Evolutionary conservation across 441 rosid species (phyloP), one percentile per base, ranked within the genome.

Genomic region (Euphorbia neoarborescens): DNA sequence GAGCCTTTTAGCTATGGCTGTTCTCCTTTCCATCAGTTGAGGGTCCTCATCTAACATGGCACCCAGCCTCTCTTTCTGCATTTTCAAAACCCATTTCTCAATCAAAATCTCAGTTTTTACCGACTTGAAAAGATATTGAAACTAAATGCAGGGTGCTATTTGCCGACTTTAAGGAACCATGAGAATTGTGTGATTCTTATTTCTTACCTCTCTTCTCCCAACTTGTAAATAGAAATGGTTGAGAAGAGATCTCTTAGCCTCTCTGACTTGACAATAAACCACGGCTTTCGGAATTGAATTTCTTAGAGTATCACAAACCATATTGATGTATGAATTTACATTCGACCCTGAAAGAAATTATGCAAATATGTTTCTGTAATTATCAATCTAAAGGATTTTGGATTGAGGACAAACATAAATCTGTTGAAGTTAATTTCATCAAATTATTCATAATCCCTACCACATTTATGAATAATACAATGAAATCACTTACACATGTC

Each of bases 31-130:
- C 99, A 94, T 91, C 25, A 94, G 89, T 58, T 89, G 89, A 3
- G 99, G 99, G 78, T 94, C 99, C 81, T 94, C 99, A 50, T 91
- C 97, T 83, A 94, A 74, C 99, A 91, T 91, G 10, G 87, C 85
- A 3, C 99, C 89, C 19, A 94, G 94, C 78, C 84, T 84, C 85
- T 89, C 99, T 79, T 81, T 92, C 99, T 94, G 85, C 83, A 81
- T 37, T 8, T 4, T n/a, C n/a, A 64, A 69, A 59, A 62, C 22
- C 27, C 4, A 4, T 22, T 9, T 34, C 11, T 62, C 17, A 22
- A 19, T n/a, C 15, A n/a, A 22, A 56, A 56, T 56, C 51, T 46
- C 60, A 25, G 24, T 30, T 9, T 56, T 24, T n/a, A 12, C 1
- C 24, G n/a, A 54, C 28, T 54, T 4, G 10, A 54, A 22, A 1